A percentile compares a stretch with the other conserved stretches of the same genome.
These are phyloP conservation scores for Sequoia sempervirens DNA, from an alignment of 75 land plant species.

Conservation along the genomic window DNA sequence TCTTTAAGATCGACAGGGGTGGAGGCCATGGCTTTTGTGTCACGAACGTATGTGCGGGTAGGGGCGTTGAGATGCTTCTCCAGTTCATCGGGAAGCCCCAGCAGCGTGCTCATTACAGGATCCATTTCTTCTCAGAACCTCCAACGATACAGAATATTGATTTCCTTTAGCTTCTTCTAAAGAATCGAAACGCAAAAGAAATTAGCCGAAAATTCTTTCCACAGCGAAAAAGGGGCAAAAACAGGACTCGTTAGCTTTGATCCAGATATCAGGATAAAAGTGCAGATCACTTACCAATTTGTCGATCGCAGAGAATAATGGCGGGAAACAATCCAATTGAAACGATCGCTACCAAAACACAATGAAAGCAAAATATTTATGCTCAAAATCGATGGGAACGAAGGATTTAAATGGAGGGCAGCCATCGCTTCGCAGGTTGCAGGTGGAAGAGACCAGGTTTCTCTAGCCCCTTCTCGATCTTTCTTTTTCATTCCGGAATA, in stretches of 20 bases:
- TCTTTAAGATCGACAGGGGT: conserved; percentile 45
- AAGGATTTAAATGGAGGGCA: too few species aligned
- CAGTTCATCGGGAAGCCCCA: not conserved
- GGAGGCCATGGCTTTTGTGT: conserved; percentile 22
- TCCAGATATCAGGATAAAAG: not conserved
- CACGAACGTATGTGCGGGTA: conserved; percentile 6
- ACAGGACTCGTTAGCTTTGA: not conserved
- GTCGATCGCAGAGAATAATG: not conserved
- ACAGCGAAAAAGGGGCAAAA: not conserved
- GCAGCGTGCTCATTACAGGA: conserved; percentile 1
- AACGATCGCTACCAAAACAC: too few species aligned
- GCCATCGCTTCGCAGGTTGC: not conserved
- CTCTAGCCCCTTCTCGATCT: not conserved
- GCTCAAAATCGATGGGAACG: too few species aligned
- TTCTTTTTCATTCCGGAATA: not conserved
- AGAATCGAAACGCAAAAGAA: too few species aligned
- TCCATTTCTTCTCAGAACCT: not conserved
- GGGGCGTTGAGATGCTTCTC: conserved; percentile 11
- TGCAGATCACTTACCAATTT: not conserved
- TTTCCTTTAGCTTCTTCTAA: not conserved
- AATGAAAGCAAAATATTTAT: too few species aligned
- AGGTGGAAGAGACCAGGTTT: not conserved
- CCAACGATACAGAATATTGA: too few species aligned
- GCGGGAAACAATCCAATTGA: not conserved
- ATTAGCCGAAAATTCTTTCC: not conserved